Percentiles rank a stretch among this genome's conserved stretches.
phyloP scores from a whole-genome alignment of 2,329 filamentous ascomycete species.

The Epicoccum nigrum region DNA sequence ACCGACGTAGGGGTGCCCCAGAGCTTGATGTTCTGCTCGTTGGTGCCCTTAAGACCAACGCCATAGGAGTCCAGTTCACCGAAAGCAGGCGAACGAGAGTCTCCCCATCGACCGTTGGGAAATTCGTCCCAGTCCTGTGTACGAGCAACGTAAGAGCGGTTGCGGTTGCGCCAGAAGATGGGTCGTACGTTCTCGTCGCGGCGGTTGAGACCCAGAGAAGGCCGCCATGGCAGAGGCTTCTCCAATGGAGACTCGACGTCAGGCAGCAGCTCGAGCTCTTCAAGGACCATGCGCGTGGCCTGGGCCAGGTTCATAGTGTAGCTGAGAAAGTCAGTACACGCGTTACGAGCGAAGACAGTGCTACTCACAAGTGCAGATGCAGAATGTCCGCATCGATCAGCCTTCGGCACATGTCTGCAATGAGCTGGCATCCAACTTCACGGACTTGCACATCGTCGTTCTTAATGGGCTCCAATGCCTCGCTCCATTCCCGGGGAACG shows the following conservation, averaged over 20 bases:
- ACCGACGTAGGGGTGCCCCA: conserved; percentile 87
- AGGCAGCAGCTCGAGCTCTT: conserved; percentile 84
- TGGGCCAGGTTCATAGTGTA: conserved; percentile 99
- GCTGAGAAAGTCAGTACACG: conserved; percentile 42
- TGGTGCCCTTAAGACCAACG: conserved; percentile 90
- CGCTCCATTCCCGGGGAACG: conserved; percentile 80
- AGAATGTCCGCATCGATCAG: conserved; percentile 81
- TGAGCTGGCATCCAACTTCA: conserved; percentile 83
- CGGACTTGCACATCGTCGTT: conserved; percentile 94
- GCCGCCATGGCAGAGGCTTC: conserved; percentile 94
- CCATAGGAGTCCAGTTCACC: conserved; percentile 94
- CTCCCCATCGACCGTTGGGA: conserved; percentile 97
- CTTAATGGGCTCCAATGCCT: conserved; percentile 87
- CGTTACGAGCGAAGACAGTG: not conserved
- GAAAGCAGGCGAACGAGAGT: conserved; percentile 93
- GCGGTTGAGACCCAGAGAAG: conserved; percentile 86
- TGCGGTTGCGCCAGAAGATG: conserved; percentile 98
- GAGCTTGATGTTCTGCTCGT: conserved; percentile 92
- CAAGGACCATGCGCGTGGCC: conserved; percentile 90
- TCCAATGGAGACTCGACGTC: conserved; percentile 78
- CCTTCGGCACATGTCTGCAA: conserved; percentile 88
- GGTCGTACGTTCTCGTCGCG: conserved; percentile 94
- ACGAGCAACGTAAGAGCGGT: conserved; percentile 91
- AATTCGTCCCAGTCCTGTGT: conserved; percentile 99
- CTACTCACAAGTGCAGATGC: conserved; percentile 81